These are phyloP conservation scores for Beta macrorhiza DNA, from an alignment of 179 eudicot genomes.

Conservation along the genomic window DNA sequence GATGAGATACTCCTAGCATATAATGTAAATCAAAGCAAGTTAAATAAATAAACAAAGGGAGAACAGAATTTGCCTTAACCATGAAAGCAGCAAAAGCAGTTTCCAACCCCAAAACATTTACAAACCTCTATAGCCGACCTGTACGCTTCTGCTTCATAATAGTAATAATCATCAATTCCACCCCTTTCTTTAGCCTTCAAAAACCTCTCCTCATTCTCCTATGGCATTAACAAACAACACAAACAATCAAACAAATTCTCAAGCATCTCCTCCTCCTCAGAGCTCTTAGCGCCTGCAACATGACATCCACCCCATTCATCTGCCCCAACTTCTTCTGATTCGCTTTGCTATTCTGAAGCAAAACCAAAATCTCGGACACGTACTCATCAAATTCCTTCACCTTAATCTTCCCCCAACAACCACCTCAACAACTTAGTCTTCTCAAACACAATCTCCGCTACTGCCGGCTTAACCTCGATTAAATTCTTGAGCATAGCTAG, in stretches of 20 bases:
- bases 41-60: constrained; percentile 3
- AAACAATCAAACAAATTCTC: constrained; percentile 96
- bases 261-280: constrained; percentile 97
- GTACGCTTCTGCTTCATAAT: constrained; percentile 98
- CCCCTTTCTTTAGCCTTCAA: constrained; percentile 96
- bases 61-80: constrained; percentile 96
- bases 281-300: constrained; percentile 84
- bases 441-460: constrained; percentile 85
- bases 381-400: constrained; percentile 88
- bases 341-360: constrained; percentile 79
- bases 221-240: constrained; percentile 95
- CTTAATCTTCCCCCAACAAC: constrained; percentile 78
- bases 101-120: constrained; percentile 95
- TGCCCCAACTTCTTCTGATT: constrained; percentile 92
- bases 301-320: constrained; percentile 89
- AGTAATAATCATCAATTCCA: constrained; percentile 85
- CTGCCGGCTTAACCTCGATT: constrained; percentile 84
- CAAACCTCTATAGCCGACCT: constrained; percentile 94
- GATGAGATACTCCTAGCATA: background rate
- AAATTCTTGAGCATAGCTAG: constrained; percentile 76
- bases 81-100: constrained; percentile 97
- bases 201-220: constrained; percentile 97
- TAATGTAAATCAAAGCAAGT: background rate
- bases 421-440: constrained; percentile 83
- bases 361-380: constrained; percentile 85